These are phyloP conservation scores for Entomophthora muscae DNA, from an alignment of 371 early-diverging fungal species.

Conservation along the genomic window DNA sequence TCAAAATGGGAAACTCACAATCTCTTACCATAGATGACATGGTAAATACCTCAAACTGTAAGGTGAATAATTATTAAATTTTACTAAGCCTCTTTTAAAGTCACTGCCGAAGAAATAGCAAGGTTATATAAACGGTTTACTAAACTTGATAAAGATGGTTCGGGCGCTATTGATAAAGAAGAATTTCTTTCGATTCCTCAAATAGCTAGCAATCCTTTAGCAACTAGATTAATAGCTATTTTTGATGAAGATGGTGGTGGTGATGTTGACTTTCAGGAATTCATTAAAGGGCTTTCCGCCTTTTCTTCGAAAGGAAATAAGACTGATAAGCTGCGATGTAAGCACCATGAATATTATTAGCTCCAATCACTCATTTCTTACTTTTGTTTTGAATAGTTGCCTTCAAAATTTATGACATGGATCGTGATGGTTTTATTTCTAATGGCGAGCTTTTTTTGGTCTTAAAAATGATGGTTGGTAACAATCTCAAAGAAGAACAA, in stretches of 20 bases:
- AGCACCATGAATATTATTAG: constrained; percentile 10
- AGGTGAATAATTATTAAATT: not conserved
- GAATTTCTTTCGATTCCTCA: constrained; percentile 90
- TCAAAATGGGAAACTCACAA: constrained; percentile 11
- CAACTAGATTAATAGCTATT: constrained; percentile 82
- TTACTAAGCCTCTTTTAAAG: constrained; percentile 14
- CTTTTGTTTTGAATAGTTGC: constrained; percentile 39
- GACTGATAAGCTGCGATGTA: constrained; percentile 82
- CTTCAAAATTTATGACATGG: constrained; percentile 98
- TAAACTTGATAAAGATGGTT: constrained; percentile 90
- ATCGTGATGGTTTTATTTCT: constrained; percentile 92
- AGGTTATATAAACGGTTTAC: constrained; percentile 92
- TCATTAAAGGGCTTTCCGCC: constrained; percentile 79
- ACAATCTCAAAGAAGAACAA: constrained; percentile 82
- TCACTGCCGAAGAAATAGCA: constrained; percentile 87
- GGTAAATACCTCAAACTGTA: constrained; percentile 12
- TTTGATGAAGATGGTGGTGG: constrained; percentile 95
- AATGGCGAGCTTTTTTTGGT: constrained; percentile 94
- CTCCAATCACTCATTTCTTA: not conserved
- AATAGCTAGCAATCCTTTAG: constrained; percentile 91
- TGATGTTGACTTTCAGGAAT: constrained; percentile 95
- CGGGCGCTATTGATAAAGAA: constrained; percentile 85
- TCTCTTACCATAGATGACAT: constrained; percentile 10
- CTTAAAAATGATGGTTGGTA: constrained; percentile 96
- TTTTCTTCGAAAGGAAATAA: constrained; percentile 86